These are phyloP conservation scores for Bonnemaisonia californica DNA, from an alignment of 31 red algal genomes.

Conservation along the genomic window DNA sequence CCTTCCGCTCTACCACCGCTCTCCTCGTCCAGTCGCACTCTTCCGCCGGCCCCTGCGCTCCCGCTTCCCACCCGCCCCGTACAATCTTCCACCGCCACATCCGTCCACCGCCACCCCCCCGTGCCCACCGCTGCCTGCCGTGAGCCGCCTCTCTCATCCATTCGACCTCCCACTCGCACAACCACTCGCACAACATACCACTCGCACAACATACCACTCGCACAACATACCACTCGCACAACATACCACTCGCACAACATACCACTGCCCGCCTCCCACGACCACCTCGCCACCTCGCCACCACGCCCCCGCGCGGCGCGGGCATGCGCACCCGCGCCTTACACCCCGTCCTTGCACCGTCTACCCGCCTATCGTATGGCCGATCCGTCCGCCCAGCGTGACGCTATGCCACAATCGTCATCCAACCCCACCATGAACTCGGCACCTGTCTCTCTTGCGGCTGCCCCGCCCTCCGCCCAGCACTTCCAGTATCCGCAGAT, in stretches of 20 bases:
- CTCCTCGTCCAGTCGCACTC: not conserved
- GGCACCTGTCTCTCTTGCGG: not conserved
- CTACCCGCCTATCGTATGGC: not conserved
- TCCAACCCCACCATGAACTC: not conserved
- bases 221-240: too few relatives aligned
- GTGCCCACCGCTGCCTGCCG: not conserved
- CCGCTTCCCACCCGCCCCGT: not conserved
- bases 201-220: too few relatives aligned
- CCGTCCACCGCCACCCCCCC: not conserved
- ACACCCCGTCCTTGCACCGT: not conserved
- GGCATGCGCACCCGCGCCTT: not conserved
- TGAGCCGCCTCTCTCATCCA: not conserved
- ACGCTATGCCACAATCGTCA: not conserved
- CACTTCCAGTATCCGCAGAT: conserved; percentile 17
- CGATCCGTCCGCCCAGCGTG: not conserved
- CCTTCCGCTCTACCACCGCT: not conserved
- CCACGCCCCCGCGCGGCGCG: not conserved
- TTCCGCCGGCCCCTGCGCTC: too few relatives aligned
- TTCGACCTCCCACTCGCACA: not conserved
- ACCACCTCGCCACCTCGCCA: too few relatives aligned
- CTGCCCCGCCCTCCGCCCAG: not conserved
- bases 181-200: not conserved
- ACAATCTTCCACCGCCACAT: too few relatives aligned
- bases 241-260: too few relatives aligned
- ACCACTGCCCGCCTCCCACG: too few relatives aligned